A percentile compares a stretch with the other conserved stretches of the same genome.
Evolutionary conservation across 2,329 filamentous ascomycete genomes (phyloP).

Genomic region (Clonostachys chloroleuca): DNA sequence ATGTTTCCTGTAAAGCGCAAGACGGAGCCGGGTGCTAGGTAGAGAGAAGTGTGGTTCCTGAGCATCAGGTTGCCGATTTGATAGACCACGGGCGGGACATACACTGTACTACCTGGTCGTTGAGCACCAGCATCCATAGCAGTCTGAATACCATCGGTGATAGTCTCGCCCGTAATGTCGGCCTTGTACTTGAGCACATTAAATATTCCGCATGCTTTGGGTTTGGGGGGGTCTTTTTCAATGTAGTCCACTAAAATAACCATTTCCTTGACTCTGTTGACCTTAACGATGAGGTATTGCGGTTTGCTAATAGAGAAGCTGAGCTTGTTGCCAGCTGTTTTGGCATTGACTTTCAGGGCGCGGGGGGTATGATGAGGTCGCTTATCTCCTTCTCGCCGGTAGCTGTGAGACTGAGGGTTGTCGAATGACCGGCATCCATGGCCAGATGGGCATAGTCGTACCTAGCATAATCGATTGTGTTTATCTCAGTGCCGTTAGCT

Average conservation of each 20-base stretch:
- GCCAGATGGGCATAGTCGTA: constrained; percentile 2
- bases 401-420: background rate
- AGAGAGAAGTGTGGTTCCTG: background rate
- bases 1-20: constrained; percentile 1
- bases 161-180: background rate
- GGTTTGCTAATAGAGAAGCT: background rate
- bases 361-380: background rate
- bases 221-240: background rate
- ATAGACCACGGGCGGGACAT: background rate
- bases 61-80: background rate
- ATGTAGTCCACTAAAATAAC: constrained; percentile 1
- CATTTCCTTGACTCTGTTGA: constrained; percentile 1
- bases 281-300: constrained; percentile 2
- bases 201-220: background rate
- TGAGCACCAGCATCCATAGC: background rate
- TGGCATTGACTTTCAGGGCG: background rate
- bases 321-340: background rate
- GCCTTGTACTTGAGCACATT: constrained; percentile 1
- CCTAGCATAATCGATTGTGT: constrained; percentile 1
- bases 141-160: background rate
- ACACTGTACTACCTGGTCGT: constrained; percentile 1
- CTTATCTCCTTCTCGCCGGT: background rate
- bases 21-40: constrained; percentile 1
- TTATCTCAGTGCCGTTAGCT: background rate
- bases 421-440: background rate